A percentile compares a stretch with the other conserved stretches of the same genome.
phyloP scores from a whole-genome alignment of 352 stramenopile genomes.

The Thalassiosira delicatula region DNA sequence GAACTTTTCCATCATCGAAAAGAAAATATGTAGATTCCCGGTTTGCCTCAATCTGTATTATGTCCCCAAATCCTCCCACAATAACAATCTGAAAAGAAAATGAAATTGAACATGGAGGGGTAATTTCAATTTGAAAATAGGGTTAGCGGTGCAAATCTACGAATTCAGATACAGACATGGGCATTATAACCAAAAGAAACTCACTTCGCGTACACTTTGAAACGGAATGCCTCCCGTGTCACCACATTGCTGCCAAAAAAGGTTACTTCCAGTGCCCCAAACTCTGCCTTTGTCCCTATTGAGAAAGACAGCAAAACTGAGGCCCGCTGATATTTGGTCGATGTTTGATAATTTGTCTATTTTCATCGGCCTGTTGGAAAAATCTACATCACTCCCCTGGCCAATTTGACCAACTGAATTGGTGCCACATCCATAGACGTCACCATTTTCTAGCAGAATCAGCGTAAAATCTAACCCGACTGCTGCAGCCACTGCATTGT shows the following conservation, averaged over 20 bases:
- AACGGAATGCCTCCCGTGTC: conserved; percentile 16
- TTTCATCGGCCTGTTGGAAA: conserved; percentile 6
- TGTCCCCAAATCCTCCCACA: background rate
- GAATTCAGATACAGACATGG: background rate
- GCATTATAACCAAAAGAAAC: too few relatives aligned
- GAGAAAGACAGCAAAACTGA: conserved; percentile 45
- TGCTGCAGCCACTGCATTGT: conserved; percentile 19
- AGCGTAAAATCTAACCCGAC: conserved; percentile 44
- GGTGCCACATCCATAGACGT: conserved; percentile 53
- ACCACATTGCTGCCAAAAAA: conserved; percentile 44
- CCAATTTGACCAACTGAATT: conserved; percentile 56
- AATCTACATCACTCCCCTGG: conserved; percentile 13
- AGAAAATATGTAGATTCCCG: conserved; percentile 59
- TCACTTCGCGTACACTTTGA: conserved; percentile 6
- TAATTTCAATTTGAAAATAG: too few relatives aligned
- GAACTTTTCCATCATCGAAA: conserved; percentile 26
- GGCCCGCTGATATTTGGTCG: conserved; percentile 28
- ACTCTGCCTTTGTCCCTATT: conserved; percentile 10
- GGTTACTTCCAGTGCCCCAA: conserved; percentile 44
- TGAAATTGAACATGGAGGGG: too few relatives aligned
- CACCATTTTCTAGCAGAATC: conserved; percentile 43
- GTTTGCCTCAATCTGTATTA: too few relatives aligned
- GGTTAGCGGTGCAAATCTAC: background rate
- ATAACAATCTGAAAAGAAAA: conserved; percentile 14
- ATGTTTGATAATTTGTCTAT: conserved; percentile 40